phyloP scores from a whole-genome alignment of 352 stramenopile species.

The Elongisporangium senticosum region DNA sequence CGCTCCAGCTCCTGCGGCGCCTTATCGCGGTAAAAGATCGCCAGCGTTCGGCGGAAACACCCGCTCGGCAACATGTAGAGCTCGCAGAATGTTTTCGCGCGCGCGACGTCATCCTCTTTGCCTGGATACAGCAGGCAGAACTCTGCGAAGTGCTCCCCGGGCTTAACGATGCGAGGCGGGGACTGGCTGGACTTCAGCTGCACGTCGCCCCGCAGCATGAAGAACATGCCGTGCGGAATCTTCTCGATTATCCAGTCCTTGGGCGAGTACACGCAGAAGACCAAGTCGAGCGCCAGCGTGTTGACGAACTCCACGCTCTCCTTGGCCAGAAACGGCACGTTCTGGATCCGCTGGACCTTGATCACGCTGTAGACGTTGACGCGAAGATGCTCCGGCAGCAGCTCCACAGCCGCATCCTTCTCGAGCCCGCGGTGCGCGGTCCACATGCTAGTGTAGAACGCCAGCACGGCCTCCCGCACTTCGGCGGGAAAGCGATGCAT shows the following conservation, averaged over 20 bases:
- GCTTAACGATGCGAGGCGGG: conserved; percentile 26
- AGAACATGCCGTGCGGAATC: conserved; percentile 56
- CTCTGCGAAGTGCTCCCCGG: conserved; percentile 55
- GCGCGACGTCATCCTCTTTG: conserved; percentile 38
- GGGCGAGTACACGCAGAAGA: conserved; percentile 43
- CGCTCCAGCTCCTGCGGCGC: conserved; percentile 25
- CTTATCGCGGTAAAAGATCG: conserved; percentile 43
- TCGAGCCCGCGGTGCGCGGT: conserved; percentile 37
- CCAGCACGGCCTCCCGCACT: conserved; percentile 49
- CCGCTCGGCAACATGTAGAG: conserved; percentile 62
- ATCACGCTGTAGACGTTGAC: conserved; percentile 52
- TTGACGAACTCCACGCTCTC: conserved; percentile 71
- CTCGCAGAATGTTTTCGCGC: conserved; percentile 66
- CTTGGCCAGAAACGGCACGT: conserved; percentile 53
- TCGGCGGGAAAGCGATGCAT: conserved; percentile 50
- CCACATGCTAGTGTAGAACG: conserved; percentile 63
- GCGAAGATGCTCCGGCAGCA: conserved; percentile 50
- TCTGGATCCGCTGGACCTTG: conserved; percentile 52
- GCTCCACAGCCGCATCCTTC: conserved; percentile 37
- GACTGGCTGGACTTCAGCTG: conserved; percentile 29
- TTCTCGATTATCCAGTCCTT: conserved; percentile 78
- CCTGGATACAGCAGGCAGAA: conserved; percentile 35
- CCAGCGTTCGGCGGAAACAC: conserved; percentile 45
- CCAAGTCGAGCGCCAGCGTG: conserved; percentile 45
- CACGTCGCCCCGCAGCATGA: conserved; percentile 50